Conservation (phyloP, 352 stramenopile genomes). For the Globisporangium perplexum region DNA sequence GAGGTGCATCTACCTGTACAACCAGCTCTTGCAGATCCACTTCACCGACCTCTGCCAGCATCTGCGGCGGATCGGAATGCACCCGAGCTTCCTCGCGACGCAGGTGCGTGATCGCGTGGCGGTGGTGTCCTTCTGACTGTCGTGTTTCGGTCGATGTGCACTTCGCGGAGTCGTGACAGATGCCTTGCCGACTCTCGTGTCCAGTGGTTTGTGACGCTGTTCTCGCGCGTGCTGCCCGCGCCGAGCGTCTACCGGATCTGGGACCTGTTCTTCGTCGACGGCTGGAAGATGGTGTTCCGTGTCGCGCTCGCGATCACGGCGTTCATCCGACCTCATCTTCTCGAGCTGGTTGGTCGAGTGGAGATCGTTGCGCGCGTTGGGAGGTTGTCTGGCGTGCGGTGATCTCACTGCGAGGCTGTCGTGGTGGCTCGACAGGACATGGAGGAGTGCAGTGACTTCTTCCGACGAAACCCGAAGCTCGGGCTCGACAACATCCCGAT, state of each 20-base stretch:
- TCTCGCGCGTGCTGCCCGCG: conserved; percentile 48
- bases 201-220: conserved; percentile 86
- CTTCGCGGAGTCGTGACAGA: no score
- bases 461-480: conserved; percentile 54
- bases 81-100: conserved; percentile 69
- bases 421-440: conserved; percentile 34
- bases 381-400: neutral
- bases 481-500: conserved; percentile 30
- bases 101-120: conserved; percentile 59
- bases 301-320: conserved; percentile 61
- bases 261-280: conserved; percentile 71
- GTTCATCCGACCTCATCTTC: conserved; percentile 44
- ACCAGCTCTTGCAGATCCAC: conserved; percentile 59
- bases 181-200: neutral
- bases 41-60: conserved; percentile 64
- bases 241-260: conserved; percentile 52
- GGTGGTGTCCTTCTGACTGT: no score
- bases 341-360: conserved; percentile 40
- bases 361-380: neutral
- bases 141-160: no score
- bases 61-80: conserved; percentile 73
- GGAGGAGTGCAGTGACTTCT: conserved; percentile 68
- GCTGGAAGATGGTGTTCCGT: conserved; percentile 73
- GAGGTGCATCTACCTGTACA: conserved; percentile 69
- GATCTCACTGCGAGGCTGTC: neutral